Conservation (phyloP, 2,329 filamentous ascomycete genomes). For the Aspergillus persii region DNA sequence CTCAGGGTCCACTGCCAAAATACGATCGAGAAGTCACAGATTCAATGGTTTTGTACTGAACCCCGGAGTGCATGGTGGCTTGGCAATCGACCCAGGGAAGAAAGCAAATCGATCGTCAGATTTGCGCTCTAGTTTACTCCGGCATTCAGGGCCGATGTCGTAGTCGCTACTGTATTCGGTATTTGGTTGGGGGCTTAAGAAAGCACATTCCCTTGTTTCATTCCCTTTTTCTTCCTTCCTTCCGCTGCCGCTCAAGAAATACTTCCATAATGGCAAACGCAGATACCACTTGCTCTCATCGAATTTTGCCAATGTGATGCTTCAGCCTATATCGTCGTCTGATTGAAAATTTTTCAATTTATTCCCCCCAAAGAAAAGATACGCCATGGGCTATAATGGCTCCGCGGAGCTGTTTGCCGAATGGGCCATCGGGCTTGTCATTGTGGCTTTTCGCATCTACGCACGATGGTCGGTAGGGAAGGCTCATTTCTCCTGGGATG, state of each 20-base stretch:
- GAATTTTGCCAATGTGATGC: not conserved
- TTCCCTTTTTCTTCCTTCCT: not conserved
- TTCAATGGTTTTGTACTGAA: not conserved
- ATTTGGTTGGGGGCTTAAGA: not conserved
- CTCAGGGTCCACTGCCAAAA: not conserved
- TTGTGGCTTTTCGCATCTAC: constrained; percentile 18
- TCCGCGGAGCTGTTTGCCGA: constrained; percentile 20
- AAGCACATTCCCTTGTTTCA: not conserved
- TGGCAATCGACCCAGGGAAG: not conserved
- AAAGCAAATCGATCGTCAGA: not conserved
- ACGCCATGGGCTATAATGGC: constrained; percentile 15
- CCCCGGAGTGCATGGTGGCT: not conserved
- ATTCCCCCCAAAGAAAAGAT: not conserved
- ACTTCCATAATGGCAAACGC: not conserved
- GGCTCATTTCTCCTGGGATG: constrained; percentile 16
- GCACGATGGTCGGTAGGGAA: constrained; percentile 16
- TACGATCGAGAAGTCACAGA: not conserved
- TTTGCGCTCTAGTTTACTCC: not conserved
- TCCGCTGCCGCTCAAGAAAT: not conserved
- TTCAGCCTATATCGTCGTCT: not conserved
- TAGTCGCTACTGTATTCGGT: not conserved
- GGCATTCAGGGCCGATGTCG: not conserved
- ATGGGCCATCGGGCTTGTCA: constrained; percentile 16
- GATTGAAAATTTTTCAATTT: not conserved
- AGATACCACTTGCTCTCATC: not conserved